Conservation (phyloP, 768 basidiomycete genomes). For the Lactarius deliciosus region DNA sequence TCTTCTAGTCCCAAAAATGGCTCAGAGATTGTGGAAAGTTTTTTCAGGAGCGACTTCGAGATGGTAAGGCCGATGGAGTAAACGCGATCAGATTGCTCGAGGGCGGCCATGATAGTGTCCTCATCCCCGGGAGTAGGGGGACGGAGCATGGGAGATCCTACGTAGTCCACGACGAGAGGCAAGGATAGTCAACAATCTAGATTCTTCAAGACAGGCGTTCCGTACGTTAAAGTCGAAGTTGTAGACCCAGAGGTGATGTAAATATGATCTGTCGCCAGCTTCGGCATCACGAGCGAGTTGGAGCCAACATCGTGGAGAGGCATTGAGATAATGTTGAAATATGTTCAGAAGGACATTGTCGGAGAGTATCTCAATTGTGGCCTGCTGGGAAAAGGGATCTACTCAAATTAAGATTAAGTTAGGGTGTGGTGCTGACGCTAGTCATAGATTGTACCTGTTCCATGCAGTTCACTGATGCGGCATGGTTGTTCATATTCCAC, state of each 20-base stretch:
- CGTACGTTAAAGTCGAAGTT: not conserved
- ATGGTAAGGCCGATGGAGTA: not conserved
- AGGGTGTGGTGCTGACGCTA: not conserved
- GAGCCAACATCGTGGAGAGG: not conserved
- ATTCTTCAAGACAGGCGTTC: not conserved
- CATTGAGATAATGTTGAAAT: not conserved
- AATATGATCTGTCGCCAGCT: not conserved
- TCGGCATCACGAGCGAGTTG: not conserved
- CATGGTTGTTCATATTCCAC: not conserved
- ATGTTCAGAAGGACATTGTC: not conserved
- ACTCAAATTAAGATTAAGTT: not conserved
- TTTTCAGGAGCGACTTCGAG: not conserved
- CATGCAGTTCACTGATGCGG: not conserved
- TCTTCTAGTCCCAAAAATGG: not conserved
- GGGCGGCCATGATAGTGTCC: not conserved
- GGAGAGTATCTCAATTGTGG: not conserved
- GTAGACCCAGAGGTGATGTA: not conserved
- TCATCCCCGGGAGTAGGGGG: not conserved
- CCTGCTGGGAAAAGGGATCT: not conserved
- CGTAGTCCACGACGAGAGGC: not conserved
- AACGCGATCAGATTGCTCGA: not conserved
- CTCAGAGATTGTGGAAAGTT: not conserved
- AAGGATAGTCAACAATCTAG: not conserved
- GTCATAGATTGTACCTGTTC: not conserved
- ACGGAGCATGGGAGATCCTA: no score